Evolutionary conservation across 78 protist species (phyloP), one percentile per base, ranked within the genome.

Genomic region (Dictyostelium firmibasis): DNA sequence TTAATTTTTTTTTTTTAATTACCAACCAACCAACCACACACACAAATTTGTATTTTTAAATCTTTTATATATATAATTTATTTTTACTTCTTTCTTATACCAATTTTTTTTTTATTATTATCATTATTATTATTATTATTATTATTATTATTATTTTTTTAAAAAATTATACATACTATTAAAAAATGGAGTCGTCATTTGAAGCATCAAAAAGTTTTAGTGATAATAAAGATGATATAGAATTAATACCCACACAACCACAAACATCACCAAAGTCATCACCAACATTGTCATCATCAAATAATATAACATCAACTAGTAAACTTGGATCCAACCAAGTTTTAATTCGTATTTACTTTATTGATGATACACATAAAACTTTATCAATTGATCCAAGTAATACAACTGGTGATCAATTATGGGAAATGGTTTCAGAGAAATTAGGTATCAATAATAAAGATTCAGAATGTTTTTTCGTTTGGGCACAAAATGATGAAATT

Each of bases 401-500:
- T 10, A 70, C 85, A 47, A 89, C 86, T 6, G 94, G 94, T 70
- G 94, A 89, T 43, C 47, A 81, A 38, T 31, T 89, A 3, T 89
- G 94, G 94, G 94, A 89, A 20, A 11, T 89, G 82, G 82, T 89
- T 3, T 89, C 94, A 1, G 94, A 89, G 13, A 89, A 89, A 67
- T 7, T 89, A 25, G 86, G 86, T 13, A 44, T 89, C 1, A 89
- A 78, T 18, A 89, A 89, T 69, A 36, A 29, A 27, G 94, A 89
- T 70, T 77, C 87, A 3, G 94, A 89, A 70, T 89, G 94, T 70
- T 89, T 89, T 75, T 89, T 89, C 36, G 36, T 89, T 60, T 89
- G 94, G 94, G 94, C 94, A 9, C 94, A 89, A 69, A 53, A 38
- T n/a, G 94, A 89, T 69, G 94, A 89, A 8, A 89, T 89, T 44